Evolutionary conservation across 495 filamentous ascomycete genomes (phyloP).

Genomic region (Talaromyces trachyspermus): DNA sequence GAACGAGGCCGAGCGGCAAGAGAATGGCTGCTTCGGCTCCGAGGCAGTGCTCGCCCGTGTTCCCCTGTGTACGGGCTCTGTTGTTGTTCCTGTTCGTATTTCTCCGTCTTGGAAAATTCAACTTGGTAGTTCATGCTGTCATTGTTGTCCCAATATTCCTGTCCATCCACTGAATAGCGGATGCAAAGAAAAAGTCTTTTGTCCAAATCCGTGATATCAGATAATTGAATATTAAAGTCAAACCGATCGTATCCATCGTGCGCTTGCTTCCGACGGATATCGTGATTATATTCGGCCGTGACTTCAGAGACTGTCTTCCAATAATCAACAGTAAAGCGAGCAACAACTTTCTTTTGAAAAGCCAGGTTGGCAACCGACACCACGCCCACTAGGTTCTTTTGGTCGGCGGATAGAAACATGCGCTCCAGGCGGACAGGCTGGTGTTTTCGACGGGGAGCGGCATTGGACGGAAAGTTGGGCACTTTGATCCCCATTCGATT

Average conservation of each 20-base stretch:
- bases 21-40: conserved; percentile 54
- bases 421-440: conserved; percentile 70
- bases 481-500: conserved; percentile 79
- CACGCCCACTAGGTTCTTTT: conserved; percentile 73
- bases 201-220: conserved; percentile 84
- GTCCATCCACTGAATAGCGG: conserved; percentile 74
- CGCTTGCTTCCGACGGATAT: conserved; percentile 59
- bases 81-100: conserved; percentile 49
- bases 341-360: conserved; percentile 81
- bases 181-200: conserved; percentile 92
- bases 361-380: conserved; percentile 82
- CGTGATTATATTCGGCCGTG: conserved; percentile 74
- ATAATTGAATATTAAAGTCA: conserved; percentile 85
- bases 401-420: conserved; percentile 79
- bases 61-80: conserved; percentile 38
- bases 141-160: conserved; percentile 97
- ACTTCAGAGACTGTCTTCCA: conserved; percentile 98
- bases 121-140: conserved; percentile 77
- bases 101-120: conserved; percentile 75
- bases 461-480: conserved; percentile 72
- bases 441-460: conserved; percentile 50
- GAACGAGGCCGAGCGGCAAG: conserved; percentile 48
- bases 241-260: conserved; percentile 77
- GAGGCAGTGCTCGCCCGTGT: conserved; percentile 61
- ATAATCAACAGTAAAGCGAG: conserved; percentile 91